Evolutionary conservation across 164 flowering plant species (phyloP), one percentile per base, ranked within the genome.

Genomic region (Nymphaea colorata): DNA sequence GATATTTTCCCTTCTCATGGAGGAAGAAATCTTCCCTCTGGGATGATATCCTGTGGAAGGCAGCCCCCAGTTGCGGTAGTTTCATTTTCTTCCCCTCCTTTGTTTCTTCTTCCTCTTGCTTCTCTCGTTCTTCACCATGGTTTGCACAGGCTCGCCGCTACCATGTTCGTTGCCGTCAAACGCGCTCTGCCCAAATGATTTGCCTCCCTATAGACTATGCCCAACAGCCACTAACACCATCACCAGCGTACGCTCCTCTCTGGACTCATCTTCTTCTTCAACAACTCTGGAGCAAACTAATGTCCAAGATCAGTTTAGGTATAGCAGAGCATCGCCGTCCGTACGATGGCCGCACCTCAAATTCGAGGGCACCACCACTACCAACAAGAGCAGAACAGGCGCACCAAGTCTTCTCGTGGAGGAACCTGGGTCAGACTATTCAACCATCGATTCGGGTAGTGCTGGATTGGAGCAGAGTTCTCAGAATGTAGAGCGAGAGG

Each of bases 331-430:
- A 59, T 83, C 85, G 7, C 93, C 96, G 0, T 79, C 92, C 0
- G 84, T 84, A 36, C 83, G 95, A 81, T 93, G 95, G 95, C 98
- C 96, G 14, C 75, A 90, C 69, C 70, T 86, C n/a, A 90, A 84
- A 59, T 78, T 80, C 8, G 67, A 43, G 43, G 63, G 44, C 47
- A 25, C 41, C 43, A 10, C 15, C 55, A 47, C 55, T 47, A 47
- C 12, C 55, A 12, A 47, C 55, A 12, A 47, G 55, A 47, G 55
- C 7, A 47, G 36, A 25, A 25, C 36, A 25, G 36, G 36, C 36
- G 36, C 36, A 25, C 36, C 36, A 25, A 25, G 0, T 1, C 36
- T 25, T 25, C 0, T 25, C 36, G 36, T 25, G 36, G 36, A 25
- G 36, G 36, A 25, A 25, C 36, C 36, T 25, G 36, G 36, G 36